These are phyloP conservation scores for Paulownia fortunei DNA, from an alignment of 257 asterid species.

Conservation along the genomic window DNA sequence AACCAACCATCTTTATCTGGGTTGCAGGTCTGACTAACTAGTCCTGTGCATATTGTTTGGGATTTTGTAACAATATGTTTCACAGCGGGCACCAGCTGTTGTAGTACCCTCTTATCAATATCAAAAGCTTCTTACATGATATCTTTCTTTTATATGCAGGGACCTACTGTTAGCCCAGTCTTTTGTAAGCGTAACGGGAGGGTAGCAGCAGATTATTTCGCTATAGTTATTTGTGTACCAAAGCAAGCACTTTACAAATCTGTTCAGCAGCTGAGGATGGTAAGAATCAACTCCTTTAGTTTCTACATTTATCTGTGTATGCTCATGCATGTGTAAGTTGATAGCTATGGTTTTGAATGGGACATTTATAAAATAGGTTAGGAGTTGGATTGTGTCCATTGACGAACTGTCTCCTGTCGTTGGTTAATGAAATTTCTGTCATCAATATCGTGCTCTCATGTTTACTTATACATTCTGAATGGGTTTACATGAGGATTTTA, in stretches of 20 bases:
- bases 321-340: slow-evolving; percentile 18
- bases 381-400: not conserved
- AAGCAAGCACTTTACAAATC: slow-evolving; percentile 88
- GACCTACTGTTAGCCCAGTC: slow-evolving; percentile 96
- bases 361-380: slow-evolving; percentile 9
- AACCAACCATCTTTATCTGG: slow-evolving; percentile 88
- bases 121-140: slow-evolving; percentile 7
- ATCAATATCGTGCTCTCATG: not conserved
- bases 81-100: not conserved
- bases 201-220: slow-evolving; percentile 71
- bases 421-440: slow-evolving; percentile 10
- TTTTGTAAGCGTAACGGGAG: slow-evolving; percentile 67
- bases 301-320: slow-evolving; percentile 9
- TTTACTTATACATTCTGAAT: not conserved
- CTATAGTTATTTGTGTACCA: slow-evolving; percentile 92
- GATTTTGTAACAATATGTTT: not conserved
- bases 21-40: slow-evolving; percentile 69
- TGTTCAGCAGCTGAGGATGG: slow-evolving; percentile 93
- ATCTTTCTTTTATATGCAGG: slow-evolving; percentile 52
- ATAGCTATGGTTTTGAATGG: not conserved
- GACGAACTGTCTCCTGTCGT: not conserved
- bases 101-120: not conserved
- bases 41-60: slow-evolving; percentile 13
- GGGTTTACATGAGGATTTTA: not conserved
- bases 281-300: slow-evolving; percentile 42